These are phyloP conservation scores for Pseudophaeomoniella oleicola DNA, from an alignment of 2,329 filamentous ascomycete species.

Conservation along the genomic window DNA sequence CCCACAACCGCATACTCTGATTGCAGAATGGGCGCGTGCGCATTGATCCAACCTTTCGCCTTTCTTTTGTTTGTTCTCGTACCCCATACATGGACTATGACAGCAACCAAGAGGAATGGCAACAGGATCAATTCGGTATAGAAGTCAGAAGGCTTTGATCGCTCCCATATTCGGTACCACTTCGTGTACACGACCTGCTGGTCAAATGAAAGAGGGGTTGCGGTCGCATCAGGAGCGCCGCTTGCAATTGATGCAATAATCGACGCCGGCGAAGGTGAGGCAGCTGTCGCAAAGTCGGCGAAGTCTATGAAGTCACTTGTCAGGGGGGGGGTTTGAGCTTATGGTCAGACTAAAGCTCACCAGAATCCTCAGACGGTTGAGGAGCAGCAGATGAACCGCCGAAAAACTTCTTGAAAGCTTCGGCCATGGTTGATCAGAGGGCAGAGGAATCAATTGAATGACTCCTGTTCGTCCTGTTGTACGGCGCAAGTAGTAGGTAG, in stretches of 20 bases:
- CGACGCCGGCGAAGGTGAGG: slow-evolving; percentile 20
- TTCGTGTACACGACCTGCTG: slow-evolving; percentile 60
- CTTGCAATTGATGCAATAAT: slow-evolving; percentile 26
- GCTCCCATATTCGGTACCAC: slow-evolving; percentile 96
- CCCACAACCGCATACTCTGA: slow-evolving; percentile 81
- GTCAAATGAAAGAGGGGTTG: slow-evolving; percentile 26
- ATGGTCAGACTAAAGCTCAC: slow-evolving; percentile 7
- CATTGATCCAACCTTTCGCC: slow-evolving; percentile 65
- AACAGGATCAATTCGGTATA: slow-evolving; percentile 73
- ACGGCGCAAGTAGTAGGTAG: too few species aligned
- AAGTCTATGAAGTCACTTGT: slow-evolving; percentile 50
- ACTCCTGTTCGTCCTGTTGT: too few species aligned
- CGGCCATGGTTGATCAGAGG: slow-evolving; percentile 7
- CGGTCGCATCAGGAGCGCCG: slow-evolving; percentile 32
- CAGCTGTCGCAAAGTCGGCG: slow-evolving; percentile 66
- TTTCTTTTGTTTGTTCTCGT: slow-evolving; percentile 64
- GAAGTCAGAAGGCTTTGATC: slow-evolving; percentile 72
- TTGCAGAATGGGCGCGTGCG: slow-evolving; percentile 56
- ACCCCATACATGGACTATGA: slow-evolving; percentile 70
- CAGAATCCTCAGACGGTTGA: slow-evolving; percentile 12
- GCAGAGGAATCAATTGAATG: slow-evolving; percentile 7
- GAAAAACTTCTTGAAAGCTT: slow-evolving; percentile 13
- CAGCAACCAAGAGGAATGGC: slow-evolving; percentile 56
- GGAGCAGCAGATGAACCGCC: slow-evolving; percentile 12
- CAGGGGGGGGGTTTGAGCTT: slow-evolving; percentile 1